Conservation (phyloP, 2,329 filamentous ascomycete species). For the Plenodomus biglobosus region DNA sequence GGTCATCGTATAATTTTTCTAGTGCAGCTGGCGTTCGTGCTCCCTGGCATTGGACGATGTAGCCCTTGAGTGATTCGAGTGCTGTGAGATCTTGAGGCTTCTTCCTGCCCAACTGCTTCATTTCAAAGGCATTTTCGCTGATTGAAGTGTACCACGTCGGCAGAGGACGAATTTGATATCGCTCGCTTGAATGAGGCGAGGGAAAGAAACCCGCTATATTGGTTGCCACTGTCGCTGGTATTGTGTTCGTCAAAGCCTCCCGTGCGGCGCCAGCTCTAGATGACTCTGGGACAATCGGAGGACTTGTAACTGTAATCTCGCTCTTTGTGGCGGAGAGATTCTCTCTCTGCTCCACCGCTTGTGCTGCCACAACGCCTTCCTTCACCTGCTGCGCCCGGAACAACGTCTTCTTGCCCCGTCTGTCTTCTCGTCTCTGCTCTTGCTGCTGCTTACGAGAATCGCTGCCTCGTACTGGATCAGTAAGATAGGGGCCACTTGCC, state of each 20-base stretch:
- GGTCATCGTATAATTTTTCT: conserved; percentile 27
- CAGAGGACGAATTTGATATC: not conserved
- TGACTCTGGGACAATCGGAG: conserved; percentile 4
- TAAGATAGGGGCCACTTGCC: too few relatives aligned
- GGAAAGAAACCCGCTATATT: not conserved
- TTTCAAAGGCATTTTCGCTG: not conserved
- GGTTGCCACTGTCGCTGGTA: not conserved
- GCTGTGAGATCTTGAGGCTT: conserved; percentile 14
- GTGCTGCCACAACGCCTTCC: not conserved
- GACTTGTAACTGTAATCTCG: not conserved
- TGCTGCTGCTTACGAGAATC: not conserved
- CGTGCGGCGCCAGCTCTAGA: conserved; percentile 2
- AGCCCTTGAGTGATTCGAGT: conserved; percentile 29
- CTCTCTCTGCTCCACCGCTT: not conserved
- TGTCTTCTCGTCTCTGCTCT: not conserved
- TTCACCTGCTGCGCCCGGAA: not conserved
- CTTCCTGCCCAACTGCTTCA: conserved; percentile 13
- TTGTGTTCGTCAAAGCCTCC: not conserved
- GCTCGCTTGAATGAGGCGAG: not conserved
- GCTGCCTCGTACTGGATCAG: not conserved
- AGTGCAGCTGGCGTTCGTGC: conserved; percentile 3
- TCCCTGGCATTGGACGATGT: conserved; percentile 22
- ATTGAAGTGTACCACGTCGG: conserved; percentile 22
- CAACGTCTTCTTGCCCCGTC: not conserved
- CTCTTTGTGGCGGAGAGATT: not conserved